These are phyloP conservation scores for Aspergillus hiratsukae DNA, from an alignment of 2,329 filamentous ascomycete species.

Conservation along the genomic window DNA sequence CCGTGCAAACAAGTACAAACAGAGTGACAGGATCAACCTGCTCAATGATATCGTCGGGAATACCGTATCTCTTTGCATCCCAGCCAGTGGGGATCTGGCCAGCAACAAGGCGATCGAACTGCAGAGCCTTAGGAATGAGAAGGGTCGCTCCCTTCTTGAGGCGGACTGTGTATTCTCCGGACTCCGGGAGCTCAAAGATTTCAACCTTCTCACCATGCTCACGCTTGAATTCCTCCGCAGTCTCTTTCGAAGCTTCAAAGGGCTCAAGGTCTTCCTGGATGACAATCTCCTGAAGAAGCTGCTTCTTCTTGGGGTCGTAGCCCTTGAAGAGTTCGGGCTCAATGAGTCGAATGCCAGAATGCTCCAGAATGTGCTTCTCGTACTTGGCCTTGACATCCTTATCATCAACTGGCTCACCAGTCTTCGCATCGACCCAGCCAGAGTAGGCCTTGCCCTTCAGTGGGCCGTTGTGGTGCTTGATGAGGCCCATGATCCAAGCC, in stretches of 20 bases:
- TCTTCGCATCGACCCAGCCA: slow-evolving; percentile 92
- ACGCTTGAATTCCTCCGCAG: slow-evolving; percentile 92
- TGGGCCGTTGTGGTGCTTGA: slow-evolving; percentile 95
- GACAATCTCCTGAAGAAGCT: slow-evolving; percentile 94
- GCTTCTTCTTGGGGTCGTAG: slow-evolving; percentile 98
- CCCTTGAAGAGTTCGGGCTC: slow-evolving; percentile 95
- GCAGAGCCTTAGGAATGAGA: slow-evolving; percentile 92
- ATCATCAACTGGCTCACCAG: slow-evolving; percentile 91
- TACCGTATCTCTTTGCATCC: slow-evolving; percentile 93
- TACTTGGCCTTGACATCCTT: slow-evolving; percentile 98
- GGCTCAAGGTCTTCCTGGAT: slow-evolving; percentile 96
- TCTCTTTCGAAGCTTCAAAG: slow-evolving; percentile 96
- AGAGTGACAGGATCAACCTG: slow-evolving; percentile 96
- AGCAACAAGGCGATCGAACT: slow-evolving; percentile 94
- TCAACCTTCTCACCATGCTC: slow-evolving; percentile 98
- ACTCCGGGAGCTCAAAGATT: slow-evolving; percentile 90
- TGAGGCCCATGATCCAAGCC: slow-evolving; percentile 99
- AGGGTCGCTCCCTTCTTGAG: slow-evolving; percentile 93
- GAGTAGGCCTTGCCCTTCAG: slow-evolving; percentile 96
- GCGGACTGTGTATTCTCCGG: slow-evolving; percentile 89
- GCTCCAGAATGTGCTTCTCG: slow-evolving; percentile 92
- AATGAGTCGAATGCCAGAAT: slow-evolving; percentile 94
- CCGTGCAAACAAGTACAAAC: slow-evolving; percentile 89
- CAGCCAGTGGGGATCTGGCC: slow-evolving; percentile 96
- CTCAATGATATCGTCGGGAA: slow-evolving; percentile 94